Evolutionary conservation across 176 grass and related monocot species (phyloP).

Genomic region (Themeda triandra): DNA sequence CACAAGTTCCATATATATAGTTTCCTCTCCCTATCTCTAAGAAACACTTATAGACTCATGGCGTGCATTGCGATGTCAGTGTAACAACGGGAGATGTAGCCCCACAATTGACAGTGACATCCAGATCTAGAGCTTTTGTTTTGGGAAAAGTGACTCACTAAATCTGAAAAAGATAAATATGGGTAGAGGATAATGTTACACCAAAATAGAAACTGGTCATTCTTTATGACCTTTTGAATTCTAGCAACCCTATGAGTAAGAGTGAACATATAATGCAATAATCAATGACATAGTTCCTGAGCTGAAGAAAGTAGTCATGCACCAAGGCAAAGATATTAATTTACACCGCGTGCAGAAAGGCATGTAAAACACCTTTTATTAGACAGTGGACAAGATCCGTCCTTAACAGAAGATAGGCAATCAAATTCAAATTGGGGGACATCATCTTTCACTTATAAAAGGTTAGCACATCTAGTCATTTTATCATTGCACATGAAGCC

Average conservation of each 20-base stretch:
- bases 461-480: neutral
- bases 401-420: neutral
- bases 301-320: neutral
- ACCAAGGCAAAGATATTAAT: neutral
- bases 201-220: neutral
- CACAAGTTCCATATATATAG: neutral
- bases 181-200: neutral
- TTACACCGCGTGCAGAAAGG: neutral
- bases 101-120: neutral
- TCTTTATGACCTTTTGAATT: neutral
- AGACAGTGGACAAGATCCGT: neutral
- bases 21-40: neutral
- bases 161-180: neutral
- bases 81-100: neutral
- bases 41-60: neutral
- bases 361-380: neutral
- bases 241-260: neutral
- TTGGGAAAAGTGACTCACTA: neutral
- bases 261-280: slow-evolving; percentile 4
- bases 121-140: neutral
- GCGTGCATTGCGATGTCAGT: no score
- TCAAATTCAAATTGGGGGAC: neutral
- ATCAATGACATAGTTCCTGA: neutral
- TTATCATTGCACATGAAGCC: neutral
- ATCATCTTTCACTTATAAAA: neutral